These are phyloP conservation scores for Bipolaris zeicola DNA, from an alignment of 2,329 filamentous ascomycete species.

Conservation along the genomic window DNA sequence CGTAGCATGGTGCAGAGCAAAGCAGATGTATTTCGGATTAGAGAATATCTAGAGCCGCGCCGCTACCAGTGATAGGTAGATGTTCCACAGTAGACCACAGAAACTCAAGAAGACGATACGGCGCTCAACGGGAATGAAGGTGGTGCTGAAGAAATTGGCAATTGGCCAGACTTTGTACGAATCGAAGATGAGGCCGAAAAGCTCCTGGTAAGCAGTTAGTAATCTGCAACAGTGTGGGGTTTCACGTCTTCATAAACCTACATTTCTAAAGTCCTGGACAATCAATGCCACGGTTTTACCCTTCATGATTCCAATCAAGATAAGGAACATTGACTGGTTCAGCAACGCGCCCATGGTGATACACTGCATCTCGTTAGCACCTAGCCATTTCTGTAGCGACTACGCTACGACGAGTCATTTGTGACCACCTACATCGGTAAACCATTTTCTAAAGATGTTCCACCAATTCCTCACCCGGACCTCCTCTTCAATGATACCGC, in stretches of 20 bases:
- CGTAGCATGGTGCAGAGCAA: background rate
- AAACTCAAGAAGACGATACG: conserved; percentile 73
- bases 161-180: conserved; percentile 76
- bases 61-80: conserved; percentile 72
- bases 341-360: conserved; percentile 65
- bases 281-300: conserved; percentile 42
- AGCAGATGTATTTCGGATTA: conserved; percentile 3
- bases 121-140: conserved; percentile 70
- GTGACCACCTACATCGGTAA: conserved; percentile 57
- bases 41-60: conserved; percentile 30
- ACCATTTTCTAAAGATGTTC: conserved; percentile 71
- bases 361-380: conserved; percentile 49
- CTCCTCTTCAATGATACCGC: conserved; percentile 34
- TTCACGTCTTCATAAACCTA: conserved; percentile 34
- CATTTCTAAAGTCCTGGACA: conserved; percentile 41
- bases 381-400: background rate
- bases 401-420: background rate
- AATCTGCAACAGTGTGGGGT: conserved; percentile 23
- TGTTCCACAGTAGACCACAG: conserved; percentile 74
- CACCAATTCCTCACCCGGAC: conserved; percentile 47
- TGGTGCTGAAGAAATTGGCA: conserved; percentile 73
- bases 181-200: conserved; percentile 55
- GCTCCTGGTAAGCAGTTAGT: conserved; percentile 28
- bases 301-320: conserved; percentile 61
- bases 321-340: conserved; percentile 70